These are phyloP conservation scores for Dioscorea alata DNA, from an alignment of 106 monocot genomes.

Conservation along the genomic window DNA sequence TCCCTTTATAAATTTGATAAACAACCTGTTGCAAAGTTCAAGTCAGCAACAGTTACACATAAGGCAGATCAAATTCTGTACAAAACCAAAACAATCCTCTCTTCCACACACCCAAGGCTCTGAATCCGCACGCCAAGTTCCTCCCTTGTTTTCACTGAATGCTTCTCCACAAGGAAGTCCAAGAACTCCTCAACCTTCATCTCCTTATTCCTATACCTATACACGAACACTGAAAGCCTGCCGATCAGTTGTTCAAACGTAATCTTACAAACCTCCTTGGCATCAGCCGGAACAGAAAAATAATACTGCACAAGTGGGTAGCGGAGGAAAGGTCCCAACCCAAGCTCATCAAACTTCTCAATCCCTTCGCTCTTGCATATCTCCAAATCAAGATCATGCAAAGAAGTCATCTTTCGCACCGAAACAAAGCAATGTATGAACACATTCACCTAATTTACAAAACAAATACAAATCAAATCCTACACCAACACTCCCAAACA, in stretches of 20 bases:
- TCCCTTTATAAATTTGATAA: slow-evolving; percentile 15
- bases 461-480: neutral
- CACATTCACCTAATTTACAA: slow-evolving; percentile 16
- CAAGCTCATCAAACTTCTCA: slow-evolving; percentile 23
- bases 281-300: slow-evolving; percentile 14
- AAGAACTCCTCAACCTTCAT: slow-evolving; percentile 19
- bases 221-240: slow-evolving; percentile 5
- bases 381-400: slow-evolving; percentile 17
- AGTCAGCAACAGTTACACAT: neutral
- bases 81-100: neutral
- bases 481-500: neutral
- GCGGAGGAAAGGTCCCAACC: slow-evolving; percentile 22
- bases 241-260: slow-evolving; percentile 10
- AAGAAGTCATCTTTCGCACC: slow-evolving; percentile 19
- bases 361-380: slow-evolving; percentile 25
- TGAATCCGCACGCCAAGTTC: slow-evolving; percentile 25
- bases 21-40: slow-evolving; percentile 5
- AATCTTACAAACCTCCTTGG: slow-evolving; percentile 16
- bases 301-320: slow-evolving; percentile 23
- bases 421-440: slow-evolving; percentile 31
- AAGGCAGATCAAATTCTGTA: neutral
- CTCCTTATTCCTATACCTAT: slow-evolving; percentile 9
- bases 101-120: slow-evolving; percentile 17
- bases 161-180: slow-evolving; percentile 19
- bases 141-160: slow-evolving; percentile 2